Base-by-base conservation (phyloP, 768 basidiomycete genomes). In the Auriscalpium microsporum region DNA sequence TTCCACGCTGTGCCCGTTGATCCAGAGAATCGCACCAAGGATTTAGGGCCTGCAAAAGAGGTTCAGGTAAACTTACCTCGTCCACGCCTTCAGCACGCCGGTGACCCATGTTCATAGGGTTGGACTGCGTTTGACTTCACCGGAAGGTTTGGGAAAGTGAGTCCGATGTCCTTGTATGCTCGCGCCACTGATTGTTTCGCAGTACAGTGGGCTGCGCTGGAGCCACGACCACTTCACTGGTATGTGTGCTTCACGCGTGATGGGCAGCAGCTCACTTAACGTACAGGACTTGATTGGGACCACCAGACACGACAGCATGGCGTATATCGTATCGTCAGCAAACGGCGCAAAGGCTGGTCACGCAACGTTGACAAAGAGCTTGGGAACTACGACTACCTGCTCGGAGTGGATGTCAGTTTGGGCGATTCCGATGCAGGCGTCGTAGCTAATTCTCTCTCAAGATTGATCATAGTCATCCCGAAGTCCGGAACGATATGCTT, bases 111-210 rank as follows among this genome's bases (percentile, higher is more conserved):
- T 10, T 56, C 13, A 8, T 47, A 90, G 90, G 87, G 79, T 1
- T 91, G 90, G 89, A 91, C 90, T n/a, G 81, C 75, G 0, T 97
- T 89, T 67, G 82, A 88, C 58, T 95, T 90, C 66, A 73, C 81
- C n/a, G 88, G 84, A 44, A 75, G 94, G 69, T 78, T 74, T 16
- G 78, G 79, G 38, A 85, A 89, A 73, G 89, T 90, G 28, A 28
- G 28, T 28, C 4, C 28, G 4, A 28, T 28, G 28, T 28, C 28
- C 28, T 28, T 28, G 28, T 28, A 28, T 28, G 28, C 28, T 28
- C 28, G 28, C 28, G 28, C 28, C 28, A 28, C 28, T 28, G 28
- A 17, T 2, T 19, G 36, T 40, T 21, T 4, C 21, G 10, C 36
- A 21, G 45, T 56, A 21, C 60, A 90, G 88, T 66, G 63, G 58